Evolutionary conservation across 2,329 filamentous ascomycete species (phyloP).

Genomic region (Ophiostoma triangulosporum): DNA sequence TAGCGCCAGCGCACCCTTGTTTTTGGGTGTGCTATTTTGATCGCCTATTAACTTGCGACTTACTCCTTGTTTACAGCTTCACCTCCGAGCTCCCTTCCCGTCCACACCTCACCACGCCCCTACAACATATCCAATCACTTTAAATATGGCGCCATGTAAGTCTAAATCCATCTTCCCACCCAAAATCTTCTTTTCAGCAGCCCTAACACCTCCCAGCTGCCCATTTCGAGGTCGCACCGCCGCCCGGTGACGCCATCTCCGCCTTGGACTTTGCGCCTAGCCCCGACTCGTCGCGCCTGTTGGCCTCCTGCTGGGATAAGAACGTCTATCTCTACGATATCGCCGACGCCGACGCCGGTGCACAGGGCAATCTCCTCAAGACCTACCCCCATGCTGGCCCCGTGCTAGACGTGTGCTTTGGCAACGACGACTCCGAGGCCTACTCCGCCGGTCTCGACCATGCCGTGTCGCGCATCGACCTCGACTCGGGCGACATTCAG

Average conservation of each 20-base stretch:
- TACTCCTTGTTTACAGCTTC: conserved; percentile 10
- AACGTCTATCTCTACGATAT: conserved; percentile 83
- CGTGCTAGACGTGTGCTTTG: conserved; percentile 85
- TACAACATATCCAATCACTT: neutral
- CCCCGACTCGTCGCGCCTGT: conserved; percentile 57
- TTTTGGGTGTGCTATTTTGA: conserved; percentile 2
- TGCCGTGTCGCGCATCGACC: conserved; percentile 64
- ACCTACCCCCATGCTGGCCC: conserved; percentile 73
- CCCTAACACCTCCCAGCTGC: conserved; percentile 1
- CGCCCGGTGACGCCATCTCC: conserved; percentile 79
- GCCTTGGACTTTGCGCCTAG: conserved; percentile 71
- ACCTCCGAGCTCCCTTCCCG: neutral
- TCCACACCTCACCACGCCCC: neutral
- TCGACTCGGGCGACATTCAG: conserved; percentile 57
- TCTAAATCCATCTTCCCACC: neutral
- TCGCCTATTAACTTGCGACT: neutral
- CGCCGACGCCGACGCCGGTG: conserved; percentile 38
- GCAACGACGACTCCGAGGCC: conserved; percentile 65
- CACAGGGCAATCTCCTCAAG: conserved; percentile 48
- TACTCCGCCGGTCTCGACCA: conserved; percentile 81
- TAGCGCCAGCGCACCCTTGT: conserved; percentile 5
- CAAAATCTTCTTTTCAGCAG: neutral
- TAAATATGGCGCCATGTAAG: conserved; percentile 14
- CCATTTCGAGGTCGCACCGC: conserved; percentile 60
- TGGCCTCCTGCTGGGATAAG: conserved; percentile 93